Conservation (phyloP, 176 grass and related monocot species). For the Bolboschoenus planiculmis region DNA sequence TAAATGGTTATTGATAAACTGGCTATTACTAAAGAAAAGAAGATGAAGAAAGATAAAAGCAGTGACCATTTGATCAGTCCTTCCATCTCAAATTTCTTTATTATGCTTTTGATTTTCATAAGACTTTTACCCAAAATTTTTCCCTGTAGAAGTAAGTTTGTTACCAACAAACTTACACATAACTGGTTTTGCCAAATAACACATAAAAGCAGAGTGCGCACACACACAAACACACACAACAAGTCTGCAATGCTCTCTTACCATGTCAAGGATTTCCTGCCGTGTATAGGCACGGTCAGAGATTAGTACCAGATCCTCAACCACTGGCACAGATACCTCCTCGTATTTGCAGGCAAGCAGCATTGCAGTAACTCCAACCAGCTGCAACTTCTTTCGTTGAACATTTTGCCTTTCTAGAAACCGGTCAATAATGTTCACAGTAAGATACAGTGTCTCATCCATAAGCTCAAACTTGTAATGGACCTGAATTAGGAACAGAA, state of each 20-base stretch:
- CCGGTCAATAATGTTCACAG: conserved; percentile 86
- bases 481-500: conserved; percentile 40
- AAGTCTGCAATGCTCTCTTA: conserved; percentile 29
- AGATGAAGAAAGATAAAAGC: neutral
- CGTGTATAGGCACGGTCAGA: conserved; percentile 65
- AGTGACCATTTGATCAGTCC: neutral
- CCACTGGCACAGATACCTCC: conserved; percentile 80
- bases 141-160: too few species aligned
- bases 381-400: conserved; percentile 73
- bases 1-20: neutral
- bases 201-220: neutral
- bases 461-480: conserved; percentile 94
- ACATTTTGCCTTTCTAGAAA: conserved; percentile 66
- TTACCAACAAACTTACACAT: too few species aligned
- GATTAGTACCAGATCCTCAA: conserved; percentile 74
- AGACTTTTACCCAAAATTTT: neutral
- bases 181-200: neutral
- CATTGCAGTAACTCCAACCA: conserved; percentile 87
- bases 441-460: conserved; percentile 91
- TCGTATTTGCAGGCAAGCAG: conserved; percentile 95
- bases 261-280: conserved; percentile 76
- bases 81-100: neutral
- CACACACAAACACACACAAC: neutral
- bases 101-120: neutral
- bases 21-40: neutral